These are phyloP conservation scores for Pythium phragmiticola DNA, from an alignment of 352 stramenopile species.

Conservation along the genomic window DNA sequence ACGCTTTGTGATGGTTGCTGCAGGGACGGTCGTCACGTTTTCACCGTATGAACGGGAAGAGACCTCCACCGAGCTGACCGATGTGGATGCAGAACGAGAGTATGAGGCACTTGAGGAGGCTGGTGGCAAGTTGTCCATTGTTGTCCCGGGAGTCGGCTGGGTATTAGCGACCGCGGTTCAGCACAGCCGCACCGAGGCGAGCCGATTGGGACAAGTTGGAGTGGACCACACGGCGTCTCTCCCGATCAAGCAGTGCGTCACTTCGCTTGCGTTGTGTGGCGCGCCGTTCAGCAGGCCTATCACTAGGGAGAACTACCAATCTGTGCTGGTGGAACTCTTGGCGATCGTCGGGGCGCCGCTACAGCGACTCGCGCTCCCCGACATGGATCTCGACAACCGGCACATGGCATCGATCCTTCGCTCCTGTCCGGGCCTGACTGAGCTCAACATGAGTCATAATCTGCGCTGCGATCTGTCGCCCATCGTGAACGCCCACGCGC, in stretches of 20 bases:
- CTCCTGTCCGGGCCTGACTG: neutral
- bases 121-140: conserved; percentile 6
- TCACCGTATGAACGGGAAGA: neutral
- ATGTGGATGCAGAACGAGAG: neutral
- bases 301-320: neutral
- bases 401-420: neutral
- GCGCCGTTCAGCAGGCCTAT: neutral
- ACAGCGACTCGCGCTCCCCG: neutral
- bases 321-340: neutral
- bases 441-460: conserved; percentile 2
- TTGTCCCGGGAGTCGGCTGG: neutral
- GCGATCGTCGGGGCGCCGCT: neutral
- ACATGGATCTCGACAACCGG: neutral
- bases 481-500: neutral
- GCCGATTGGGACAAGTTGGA: neutral
- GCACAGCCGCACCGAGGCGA: neutral
- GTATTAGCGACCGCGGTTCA: neutral
- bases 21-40: neutral
- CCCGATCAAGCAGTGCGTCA: conserved; percentile 1
- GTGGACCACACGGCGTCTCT: neutral
- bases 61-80: neutral
- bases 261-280: neutral
- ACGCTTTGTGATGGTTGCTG: neutral
- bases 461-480: neutral
- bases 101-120: neutral